Evolutionary conservation across 2,329 filamentous ascomycete species (phyloP).

Genomic region (Trichoderma endophyticum): DNA sequence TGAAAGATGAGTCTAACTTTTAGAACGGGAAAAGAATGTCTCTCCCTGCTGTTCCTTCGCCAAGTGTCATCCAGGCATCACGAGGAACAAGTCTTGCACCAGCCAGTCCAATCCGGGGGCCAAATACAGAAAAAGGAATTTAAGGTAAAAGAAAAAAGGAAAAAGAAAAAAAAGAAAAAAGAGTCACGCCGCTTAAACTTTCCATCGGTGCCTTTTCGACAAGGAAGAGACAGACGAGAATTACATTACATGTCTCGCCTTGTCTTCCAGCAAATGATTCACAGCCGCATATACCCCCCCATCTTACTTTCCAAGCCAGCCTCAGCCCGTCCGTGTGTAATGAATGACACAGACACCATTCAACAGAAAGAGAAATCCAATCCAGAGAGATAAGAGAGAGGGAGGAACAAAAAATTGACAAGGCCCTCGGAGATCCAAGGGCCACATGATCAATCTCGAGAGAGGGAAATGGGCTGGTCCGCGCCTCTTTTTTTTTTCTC

Average conservation of each 20-base stretch:
- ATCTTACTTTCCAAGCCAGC: not conserved
- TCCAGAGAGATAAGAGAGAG: not conserved
- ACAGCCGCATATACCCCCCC: not conserved
- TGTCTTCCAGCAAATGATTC: not conserved
- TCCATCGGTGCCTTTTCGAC: not conserved
- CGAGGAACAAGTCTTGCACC: not conserved
- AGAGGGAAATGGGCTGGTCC: not conserved
- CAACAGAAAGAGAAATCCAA: not conserved
- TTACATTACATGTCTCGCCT: not conserved
- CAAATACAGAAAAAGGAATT: not conserved
- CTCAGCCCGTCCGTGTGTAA: not conserved
- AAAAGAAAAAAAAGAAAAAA: not conserved
- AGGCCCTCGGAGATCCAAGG: not conserved
- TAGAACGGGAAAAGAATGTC: not conserved
- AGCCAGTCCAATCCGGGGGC: not conserved
- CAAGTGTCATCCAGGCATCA: not conserved
- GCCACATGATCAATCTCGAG: constrained; percentile 7
- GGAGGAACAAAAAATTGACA: not conserved
- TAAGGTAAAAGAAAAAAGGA: not conserved
- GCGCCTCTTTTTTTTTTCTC: not conserved
- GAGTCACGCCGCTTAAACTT: not conserved
- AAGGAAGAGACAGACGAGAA: not conserved
- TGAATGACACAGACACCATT: not conserved
- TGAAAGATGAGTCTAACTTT: not conserved
- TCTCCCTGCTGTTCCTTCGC: not conserved